Base-by-base conservation (phyloP, 768 basidiomycete species). In the Ephemerocybe angulata region DNA sequence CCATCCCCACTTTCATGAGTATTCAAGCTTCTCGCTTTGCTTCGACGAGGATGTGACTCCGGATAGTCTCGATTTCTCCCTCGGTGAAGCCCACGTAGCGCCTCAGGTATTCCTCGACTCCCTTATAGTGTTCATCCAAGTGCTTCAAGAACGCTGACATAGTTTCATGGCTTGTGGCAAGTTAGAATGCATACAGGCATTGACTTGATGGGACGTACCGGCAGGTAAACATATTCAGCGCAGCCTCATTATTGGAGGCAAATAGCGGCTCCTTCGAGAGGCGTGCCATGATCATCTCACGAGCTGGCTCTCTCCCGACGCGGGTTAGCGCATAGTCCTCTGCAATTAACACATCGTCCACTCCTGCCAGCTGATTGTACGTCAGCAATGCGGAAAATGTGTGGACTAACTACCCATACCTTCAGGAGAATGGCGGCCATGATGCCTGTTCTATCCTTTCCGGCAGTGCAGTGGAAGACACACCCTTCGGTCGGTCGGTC, bases 391-490 rank as follows among this genome's bases (percentile, higher is more conserved):
- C 19, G 48, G 24, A 28, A 27, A 19, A 54, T 24, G 22, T 28
- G 30, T n/a, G 13, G 17, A 38, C 12, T 8, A 35, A 12, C 35
- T 19, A 33, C 30, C 17, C 68, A 28, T 63, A 90, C 89, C 69
- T 84, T 83, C 24, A 92, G 72, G 12, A 91, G 62, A 28, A 92
- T 75, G 5, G 89, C 89, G 13, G 88, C 87, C 33, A 87, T 69
- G 22, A 92, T 71, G 15, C 89, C 90, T 1, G 90, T 92, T 61
- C 90, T 74, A 69, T 93, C 90, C 67, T 92, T 93, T 3, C 90
- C 90, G 25, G 88, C 90, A 52, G 90, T 91, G 60, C 90, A 93
- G 61, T 92, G 88, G 60, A 92, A 88, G 25, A 91, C 57, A 59
- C 79, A 86, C 0, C 78, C 81, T 19, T 82, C 79, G 37, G 77